Base-by-base conservation (phyloP, 2,329 filamentous ascomycete genomes). In the Pseudocercospora macadamiae region DNA sequence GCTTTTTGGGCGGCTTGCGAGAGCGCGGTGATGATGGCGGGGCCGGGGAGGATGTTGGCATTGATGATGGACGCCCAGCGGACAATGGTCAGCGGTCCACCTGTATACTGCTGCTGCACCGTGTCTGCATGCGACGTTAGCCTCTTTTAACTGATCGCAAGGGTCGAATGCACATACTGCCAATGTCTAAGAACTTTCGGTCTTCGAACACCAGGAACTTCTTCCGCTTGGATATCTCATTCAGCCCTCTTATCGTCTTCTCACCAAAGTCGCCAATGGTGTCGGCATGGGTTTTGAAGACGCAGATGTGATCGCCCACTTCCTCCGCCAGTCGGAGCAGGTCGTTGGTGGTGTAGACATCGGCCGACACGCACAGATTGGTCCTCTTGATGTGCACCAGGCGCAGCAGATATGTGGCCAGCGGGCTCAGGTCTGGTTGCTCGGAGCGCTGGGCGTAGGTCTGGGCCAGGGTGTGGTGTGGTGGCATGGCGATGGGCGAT, bases 201-300 rank as follows among this genome's bases (percentile, higher is more conserved):
- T 83, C 81, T 68, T 83, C 81, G 64, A 83, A 83, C 34, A 83
- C 74, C 12, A 83, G 59, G 64, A 83, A 83, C 51, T 74, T 74
- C 66, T 82, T 82, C 54, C 79, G 73, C 65, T 71, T 70, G 2
- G 79, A 76, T 42, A 83, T 75, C 34, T 81, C 80, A 49, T 76
- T 72, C 62, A 83, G 68, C 0, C 76, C 75, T 57, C 75, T 67
- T 16, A 81, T 80, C 1, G 83, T 85, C 57, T 82, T 77, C 59
- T 83, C 80, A 12, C 79, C 80, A 78, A 84, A 87, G 71, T 87
- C 84, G 62, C 81, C 79, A 65, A 87, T 81, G 53, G 84, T 84
- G 71, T 87, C 84, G 55, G 82, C 83, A 67, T 86, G 83, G 3
- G 85, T 83, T 71, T 86, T 84, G 55, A 87, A 75, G 25, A 86